These are phyloP conservation scores for Leccinum griseonigrum DNA, from an alignment of 1,284 basidiomycete genomes.

Conservation along the genomic window DNA sequence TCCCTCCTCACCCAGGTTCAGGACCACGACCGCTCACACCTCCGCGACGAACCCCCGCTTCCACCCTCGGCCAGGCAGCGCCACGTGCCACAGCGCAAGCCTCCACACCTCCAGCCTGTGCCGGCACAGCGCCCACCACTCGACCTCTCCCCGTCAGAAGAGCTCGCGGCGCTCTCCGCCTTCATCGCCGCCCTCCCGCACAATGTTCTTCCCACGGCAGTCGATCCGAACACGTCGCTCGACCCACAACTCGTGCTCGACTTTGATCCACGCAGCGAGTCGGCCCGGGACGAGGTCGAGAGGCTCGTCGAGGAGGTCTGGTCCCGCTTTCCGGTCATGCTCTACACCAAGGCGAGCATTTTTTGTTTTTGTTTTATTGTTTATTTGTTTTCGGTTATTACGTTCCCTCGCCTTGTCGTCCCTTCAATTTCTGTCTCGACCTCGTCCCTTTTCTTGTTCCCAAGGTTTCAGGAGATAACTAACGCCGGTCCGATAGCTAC, in stretches of 20 bases:
- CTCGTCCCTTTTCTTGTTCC: not conserved
- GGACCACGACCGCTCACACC: constrained; percentile 19
- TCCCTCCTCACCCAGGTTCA: constrained; percentile 35
- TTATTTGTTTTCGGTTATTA: not conserved
- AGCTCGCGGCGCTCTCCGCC: constrained; percentile 75
- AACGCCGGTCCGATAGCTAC: constrained; percentile 40
- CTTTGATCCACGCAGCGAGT: constrained; percentile 68
- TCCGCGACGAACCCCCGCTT: constrained; percentile 16
- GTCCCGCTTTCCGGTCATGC: constrained; percentile 72
- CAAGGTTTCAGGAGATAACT: not conserved
- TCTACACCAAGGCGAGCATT: constrained; percentile 36
- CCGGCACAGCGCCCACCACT: constrained; percentile 38
- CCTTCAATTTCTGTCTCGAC: constrained; percentile 9
- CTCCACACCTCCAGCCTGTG: constrained; percentile 19
- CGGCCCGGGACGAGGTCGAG: constrained; percentile 55
- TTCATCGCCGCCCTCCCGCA: constrained; percentile 78
- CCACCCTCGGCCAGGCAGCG: constrained; percentile 1
- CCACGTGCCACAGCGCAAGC: constrained; percentile 30
- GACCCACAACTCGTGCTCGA: constrained; percentile 81
- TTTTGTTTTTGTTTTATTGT: not conserved
- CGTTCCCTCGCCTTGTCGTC: not conserved
- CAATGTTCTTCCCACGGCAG: constrained; percentile 68
- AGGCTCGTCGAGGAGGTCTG: constrained; percentile 61
- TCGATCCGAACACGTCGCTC: constrained; percentile 65
- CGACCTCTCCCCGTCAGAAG: constrained; percentile 53